phyloP scores from a whole-genome alignment of 2,329 filamentous ascomycete species.

The Falciphora oryzae region DNA sequence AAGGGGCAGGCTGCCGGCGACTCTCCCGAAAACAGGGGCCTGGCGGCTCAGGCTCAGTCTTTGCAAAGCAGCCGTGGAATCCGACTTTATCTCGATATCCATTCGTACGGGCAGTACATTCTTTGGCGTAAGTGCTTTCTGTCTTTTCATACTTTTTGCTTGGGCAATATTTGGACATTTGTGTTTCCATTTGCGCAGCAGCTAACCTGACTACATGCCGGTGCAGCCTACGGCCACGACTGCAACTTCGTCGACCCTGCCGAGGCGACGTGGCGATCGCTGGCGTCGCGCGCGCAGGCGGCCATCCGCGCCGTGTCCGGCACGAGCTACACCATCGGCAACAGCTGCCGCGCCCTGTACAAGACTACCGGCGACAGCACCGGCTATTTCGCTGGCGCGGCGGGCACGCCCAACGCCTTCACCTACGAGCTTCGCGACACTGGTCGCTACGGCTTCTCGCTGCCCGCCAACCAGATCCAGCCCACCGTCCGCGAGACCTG shows the following conservation, averaged over 20 bases:
- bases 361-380: slow-evolving; percentile 41
- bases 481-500: slow-evolving; percentile 37
- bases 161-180: no score
- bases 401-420: slow-evolving; percentile 34
- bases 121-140: neutral
- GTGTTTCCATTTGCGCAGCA: neutral
- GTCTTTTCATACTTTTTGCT: neutral
- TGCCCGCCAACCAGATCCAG: slow-evolving; percentile 36
- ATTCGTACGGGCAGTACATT: slow-evolving; percentile 50
- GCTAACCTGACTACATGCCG: neutral
- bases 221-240: slow-evolving; percentile 43
- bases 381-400: slow-evolving; percentile 39
- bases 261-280: neutral
- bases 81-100: slow-evolving; percentile 59
- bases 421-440: slow-evolving; percentile 33
- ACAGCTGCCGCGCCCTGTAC: slow-evolving; percentile 58
- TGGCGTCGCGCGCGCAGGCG: neutral
- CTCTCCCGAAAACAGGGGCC: slow-evolving; percentile 44
- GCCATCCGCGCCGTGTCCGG: slow-evolving; percentile 43
- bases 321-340: slow-evolving; percentile 35
- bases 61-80: slow-evolving; percentile 38
- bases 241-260: slow-evolving; percentile 9
- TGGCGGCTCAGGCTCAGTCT: slow-evolving; percentile 32
- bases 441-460: slow-evolving; percentile 35
- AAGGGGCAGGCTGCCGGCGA: slow-evolving; percentile 31